Evolutionary conservation across 2,329 filamentous ascomycete genomes (phyloP).

Genomic region (Chaetomium sp.): DNA sequence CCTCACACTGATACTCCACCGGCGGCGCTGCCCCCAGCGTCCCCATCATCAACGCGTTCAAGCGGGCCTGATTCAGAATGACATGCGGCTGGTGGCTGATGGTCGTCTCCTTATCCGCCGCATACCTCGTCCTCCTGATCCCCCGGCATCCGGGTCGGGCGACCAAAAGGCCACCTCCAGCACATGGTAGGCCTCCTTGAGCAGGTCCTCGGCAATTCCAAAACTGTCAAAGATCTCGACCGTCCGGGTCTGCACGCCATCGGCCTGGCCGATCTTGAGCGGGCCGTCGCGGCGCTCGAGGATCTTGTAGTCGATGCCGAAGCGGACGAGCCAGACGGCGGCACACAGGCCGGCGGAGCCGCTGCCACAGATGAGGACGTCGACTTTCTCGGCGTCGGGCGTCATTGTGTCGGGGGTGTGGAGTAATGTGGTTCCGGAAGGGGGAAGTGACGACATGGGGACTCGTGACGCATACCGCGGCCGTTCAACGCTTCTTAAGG

Average conservation of each 20-base stretch:
- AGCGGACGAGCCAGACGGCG: slow-evolving; percentile 61
- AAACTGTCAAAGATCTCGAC: slow-evolving; percentile 66
- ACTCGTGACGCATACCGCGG: background rate
- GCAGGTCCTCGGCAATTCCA: slow-evolving; percentile 55
- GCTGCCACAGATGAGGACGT: slow-evolving; percentile 63
- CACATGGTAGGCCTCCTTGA: slow-evolving; percentile 60
- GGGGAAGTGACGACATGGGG: background rate
- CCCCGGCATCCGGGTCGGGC: slow-evolving; percentile 30
- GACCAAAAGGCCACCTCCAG: slow-evolving; percentile 62
- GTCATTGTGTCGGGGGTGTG: slow-evolving; percentile 16
- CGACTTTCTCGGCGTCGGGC: slow-evolving; percentile 37
- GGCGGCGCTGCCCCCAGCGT: slow-evolving; percentile 48
- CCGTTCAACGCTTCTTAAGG: background rate
- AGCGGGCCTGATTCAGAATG: slow-evolving; percentile 58
- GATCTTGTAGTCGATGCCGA: slow-evolving; percentile 58
- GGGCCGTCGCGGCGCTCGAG: slow-evolving; percentile 59
- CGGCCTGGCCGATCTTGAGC: slow-evolving; percentile 62
- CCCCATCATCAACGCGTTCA: slow-evolving; percentile 57
- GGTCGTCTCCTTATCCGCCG: slow-evolving; percentile 56
- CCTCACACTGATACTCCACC: slow-evolving; percentile 58
- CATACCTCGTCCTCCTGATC: slow-evolving; percentile 51
- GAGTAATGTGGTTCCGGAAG: background rate
- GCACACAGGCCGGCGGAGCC: slow-evolving; percentile 65
- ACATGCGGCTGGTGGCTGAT: slow-evolving; percentile 58
- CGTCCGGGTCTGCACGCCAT: slow-evolving; percentile 63